phyloP scores from a whole-genome alignment of 805 yeast species.

The Candida rishiriensis region DNA sequence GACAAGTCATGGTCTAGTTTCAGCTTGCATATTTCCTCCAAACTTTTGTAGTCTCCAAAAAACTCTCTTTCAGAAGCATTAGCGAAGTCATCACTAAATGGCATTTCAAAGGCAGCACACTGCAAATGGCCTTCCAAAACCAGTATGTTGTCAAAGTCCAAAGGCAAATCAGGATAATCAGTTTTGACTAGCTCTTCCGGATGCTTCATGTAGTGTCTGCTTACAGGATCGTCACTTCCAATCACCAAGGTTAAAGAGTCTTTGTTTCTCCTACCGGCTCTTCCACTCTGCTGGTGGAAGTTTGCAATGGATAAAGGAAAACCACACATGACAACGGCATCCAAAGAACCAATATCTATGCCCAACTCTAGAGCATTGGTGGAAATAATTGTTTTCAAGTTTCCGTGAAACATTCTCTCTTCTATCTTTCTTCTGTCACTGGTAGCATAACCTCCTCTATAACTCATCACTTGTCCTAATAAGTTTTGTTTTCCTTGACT shows the following conservation, averaged over 20 bases:
- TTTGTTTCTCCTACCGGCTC: slow-evolving; percentile 87
- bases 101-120: slow-evolving; percentile 89
- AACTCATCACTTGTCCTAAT: slow-evolving; percentile 74
- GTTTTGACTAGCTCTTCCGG: slow-evolving; percentile 53
- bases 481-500: slow-evolving; percentile 41
- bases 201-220: slow-evolving; percentile 74
- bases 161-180: slow-evolving; percentile 52
- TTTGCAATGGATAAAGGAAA: slow-evolving; percentile 86
- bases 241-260: slow-evolving; percentile 85
- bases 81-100: slow-evolving; percentile 43
- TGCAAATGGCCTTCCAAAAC: slow-evolving; percentile 82
- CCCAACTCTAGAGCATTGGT: slow-evolving; percentile 96
- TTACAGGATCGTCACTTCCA: slow-evolving; percentile 79
- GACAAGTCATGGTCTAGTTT: slow-evolving; percentile 39
- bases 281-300: slow-evolving; percentile 92
- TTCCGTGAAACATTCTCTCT: slow-evolving; percentile 83
- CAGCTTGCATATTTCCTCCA: slow-evolving; percentile 24
- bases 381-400: slow-evolving; percentile 80
- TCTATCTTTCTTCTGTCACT: slow-evolving; percentile 85
- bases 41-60: slow-evolving; percentile 41
- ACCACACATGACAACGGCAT: slow-evolving; percentile 88
- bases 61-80: slow-evolving; percentile 44
- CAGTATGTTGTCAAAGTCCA: slow-evolving; percentile 57
- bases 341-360: slow-evolving; percentile 88
- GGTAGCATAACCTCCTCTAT: slow-evolving; percentile 92